phyloP scores from a whole-genome alignment of 768 basidiomycete genomes.

The Punctularia strigosozonata region DNA sequence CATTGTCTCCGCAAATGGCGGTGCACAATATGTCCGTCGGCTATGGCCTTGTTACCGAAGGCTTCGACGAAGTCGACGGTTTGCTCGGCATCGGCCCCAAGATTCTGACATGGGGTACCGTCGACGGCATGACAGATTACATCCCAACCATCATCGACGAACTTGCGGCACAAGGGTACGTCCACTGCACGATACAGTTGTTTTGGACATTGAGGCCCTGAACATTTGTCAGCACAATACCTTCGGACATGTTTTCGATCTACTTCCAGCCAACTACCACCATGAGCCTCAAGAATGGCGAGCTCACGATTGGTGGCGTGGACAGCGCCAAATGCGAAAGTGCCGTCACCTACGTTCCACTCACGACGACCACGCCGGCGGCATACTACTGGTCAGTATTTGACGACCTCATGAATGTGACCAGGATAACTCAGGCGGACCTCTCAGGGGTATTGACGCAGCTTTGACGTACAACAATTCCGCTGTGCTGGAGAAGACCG shows the following conservation, averaged over 20 bases:
- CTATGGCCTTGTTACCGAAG: conserved; percentile 28
- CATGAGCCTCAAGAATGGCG: conserved; percentile 29
- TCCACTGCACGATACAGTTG: background rate
- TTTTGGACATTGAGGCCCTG: conserved; percentile 27
- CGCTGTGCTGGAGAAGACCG: background rate
- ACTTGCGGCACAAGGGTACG: conserved; percentile 16
- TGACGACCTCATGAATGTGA: too few species aligned
- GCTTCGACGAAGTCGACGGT: conserved; percentile 38
- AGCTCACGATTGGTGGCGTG: conserved; percentile 38
- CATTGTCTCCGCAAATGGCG: conserved; percentile 26
- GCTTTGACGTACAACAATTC: background rate
- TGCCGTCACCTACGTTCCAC: conserved; percentile 6
- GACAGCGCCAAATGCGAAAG: conserved; percentile 6
- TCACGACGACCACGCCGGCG: conserved; percentile 8
- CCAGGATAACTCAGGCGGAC: too few species aligned
- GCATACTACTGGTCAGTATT: conserved; percentile 10
- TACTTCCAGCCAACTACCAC: conserved; percentile 34
- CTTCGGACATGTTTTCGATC: conserved; percentile 49
- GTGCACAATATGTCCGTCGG: conserved; percentile 37
- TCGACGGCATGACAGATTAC: conserved; percentile 39
- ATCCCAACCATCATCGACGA: conserved; percentile 33
- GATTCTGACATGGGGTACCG: conserved; percentile 30
- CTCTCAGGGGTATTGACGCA: conserved; percentile 11
- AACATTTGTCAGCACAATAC: conserved; percentile 28
- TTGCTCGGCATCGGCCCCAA: conserved; percentile 44